Evolutionary conservation across 352 stramenopile species (phyloP).

Genomic region (Phytophthora citrophthora): DNA sequence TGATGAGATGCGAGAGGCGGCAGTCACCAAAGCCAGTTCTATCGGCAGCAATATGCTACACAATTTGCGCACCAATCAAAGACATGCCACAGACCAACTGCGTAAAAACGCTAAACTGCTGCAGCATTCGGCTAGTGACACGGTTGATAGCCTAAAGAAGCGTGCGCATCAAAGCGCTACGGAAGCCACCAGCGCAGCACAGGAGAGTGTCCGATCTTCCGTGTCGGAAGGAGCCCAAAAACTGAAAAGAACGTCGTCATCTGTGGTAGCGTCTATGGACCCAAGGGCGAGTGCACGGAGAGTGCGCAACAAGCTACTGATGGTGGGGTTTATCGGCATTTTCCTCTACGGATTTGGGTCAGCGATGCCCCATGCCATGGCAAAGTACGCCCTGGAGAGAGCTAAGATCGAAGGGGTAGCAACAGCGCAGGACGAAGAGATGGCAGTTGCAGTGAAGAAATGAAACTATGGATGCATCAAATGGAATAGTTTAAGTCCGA

Average conservation of each 20-base stretch:
- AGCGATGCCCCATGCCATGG: constrained; percentile 61
- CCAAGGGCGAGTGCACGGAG: constrained; percentile 42
- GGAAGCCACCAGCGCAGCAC: constrained; percentile 33
- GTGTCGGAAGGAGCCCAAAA: constrained; percentile 50
- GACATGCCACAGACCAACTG: constrained; percentile 48
- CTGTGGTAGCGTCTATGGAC: constrained; percentile 60
- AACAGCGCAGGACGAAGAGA: constrained; percentile 11
- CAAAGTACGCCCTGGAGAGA: constrained; percentile 72
- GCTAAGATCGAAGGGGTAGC: constrained; percentile 57
- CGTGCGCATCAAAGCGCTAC: constrained; percentile 33
- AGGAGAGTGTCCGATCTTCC: constrained; percentile 44
- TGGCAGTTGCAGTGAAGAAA: constrained; percentile 19
- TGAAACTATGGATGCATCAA: constrained; percentile 19
- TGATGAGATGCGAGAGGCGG: constrained; percentile 28
- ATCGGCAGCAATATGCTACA: constrained; percentile 41
- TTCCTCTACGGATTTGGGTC: constrained; percentile 83
- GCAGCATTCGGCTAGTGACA: constrained; percentile 43
- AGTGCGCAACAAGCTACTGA: constrained; percentile 64
- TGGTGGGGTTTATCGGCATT: constrained; percentile 65
- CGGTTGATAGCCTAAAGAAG: constrained; percentile 33
- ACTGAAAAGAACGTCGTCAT: constrained; percentile 56
- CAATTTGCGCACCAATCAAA: constrained; percentile 57
- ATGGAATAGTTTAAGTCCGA: constrained; percentile 14
- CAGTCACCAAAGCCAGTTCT: constrained; percentile 35
- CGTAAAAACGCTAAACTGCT: constrained; percentile 45